Conservation (phyloP, 1,139 yeast species). For the Maudiozyma humilis region DNA sequence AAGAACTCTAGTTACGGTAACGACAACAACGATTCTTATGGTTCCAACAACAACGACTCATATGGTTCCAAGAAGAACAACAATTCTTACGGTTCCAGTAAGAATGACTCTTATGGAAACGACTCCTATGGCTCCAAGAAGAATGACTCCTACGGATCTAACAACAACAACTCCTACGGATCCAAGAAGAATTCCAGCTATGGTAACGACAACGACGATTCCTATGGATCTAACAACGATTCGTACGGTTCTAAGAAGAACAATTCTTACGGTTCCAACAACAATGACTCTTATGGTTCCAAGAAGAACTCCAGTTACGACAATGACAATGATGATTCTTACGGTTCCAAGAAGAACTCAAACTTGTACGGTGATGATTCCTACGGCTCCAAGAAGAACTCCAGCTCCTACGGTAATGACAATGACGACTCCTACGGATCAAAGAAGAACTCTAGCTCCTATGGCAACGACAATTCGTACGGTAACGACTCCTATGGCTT, state of each 20-base stretch:
- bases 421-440: neutral
- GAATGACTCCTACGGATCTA: neutral
- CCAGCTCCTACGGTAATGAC: neutral
- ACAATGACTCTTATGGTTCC: neutral
- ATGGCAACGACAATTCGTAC: neutral
- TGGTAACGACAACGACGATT: constrained; percentile 1
- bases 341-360: constrained; percentile 1
- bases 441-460: neutral
- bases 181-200: neutral
- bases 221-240: neutral
- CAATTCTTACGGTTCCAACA: neutral
- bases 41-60: neutral
- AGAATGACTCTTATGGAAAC: neutral
- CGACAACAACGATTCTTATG: neutral
- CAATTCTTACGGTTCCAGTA: constrained; percentile 2
- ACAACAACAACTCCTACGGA: neutral
- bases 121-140: neutral
- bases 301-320: constrained; percentile 2
- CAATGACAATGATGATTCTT: neutral
- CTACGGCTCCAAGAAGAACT: constrained; percentile 1
- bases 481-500: neutral
- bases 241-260: constrained; percentile 1
- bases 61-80: neutral
- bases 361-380: neutral
- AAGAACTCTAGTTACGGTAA: too few relatives aligned